These are phyloP conservation scores for Tricholoma furcatifolium DNA, from an alignment of 768 basidiomycete genomes.

Conservation along the genomic window DNA sequence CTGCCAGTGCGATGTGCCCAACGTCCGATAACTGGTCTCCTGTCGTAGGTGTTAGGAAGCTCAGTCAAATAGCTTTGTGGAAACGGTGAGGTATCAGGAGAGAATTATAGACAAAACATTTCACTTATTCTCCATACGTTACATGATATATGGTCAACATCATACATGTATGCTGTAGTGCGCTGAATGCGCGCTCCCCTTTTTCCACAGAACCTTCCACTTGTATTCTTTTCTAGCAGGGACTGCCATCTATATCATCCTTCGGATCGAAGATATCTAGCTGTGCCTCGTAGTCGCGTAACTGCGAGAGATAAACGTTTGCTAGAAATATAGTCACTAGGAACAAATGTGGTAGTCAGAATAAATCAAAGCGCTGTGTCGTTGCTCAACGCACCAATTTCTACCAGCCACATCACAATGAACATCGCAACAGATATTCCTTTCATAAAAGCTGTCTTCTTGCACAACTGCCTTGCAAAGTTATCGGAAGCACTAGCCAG, in stretches of 20 bases:
- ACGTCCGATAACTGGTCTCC: constrained; percentile 15
- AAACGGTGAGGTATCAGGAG: no score
- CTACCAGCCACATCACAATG: constrained; percentile 15
- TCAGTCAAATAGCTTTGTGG: not conserved
- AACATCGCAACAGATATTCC: constrained; percentile 13
- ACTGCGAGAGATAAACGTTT: constrained; percentile 11
- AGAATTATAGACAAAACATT: no score
- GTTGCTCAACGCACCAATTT: constrained; percentile 12
- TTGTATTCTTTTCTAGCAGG: constrained; percentile 5
- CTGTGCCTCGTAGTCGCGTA: constrained; percentile 10
- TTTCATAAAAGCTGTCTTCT: constrained; percentile 11
- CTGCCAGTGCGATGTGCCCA: constrained; percentile 16
- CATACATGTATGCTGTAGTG: not conserved
- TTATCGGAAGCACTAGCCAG: constrained; percentile 8
- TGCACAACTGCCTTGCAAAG: constrained; percentile 15
- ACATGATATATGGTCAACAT: not conserved
- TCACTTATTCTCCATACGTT: no score
- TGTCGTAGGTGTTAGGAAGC: not conserved
- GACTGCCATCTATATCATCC: constrained; percentile 8
- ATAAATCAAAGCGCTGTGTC: not conserved
- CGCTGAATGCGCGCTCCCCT: not conserved
- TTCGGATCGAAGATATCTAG: constrained; percentile 13
- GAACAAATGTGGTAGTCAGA: not conserved
- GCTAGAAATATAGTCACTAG: constrained; percentile 12
- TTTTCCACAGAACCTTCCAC: not conserved